These are phyloP conservation scores for Carpinus viminea DNA, from an alignment of 306 rosid species.

Conservation along the genomic window DNA sequence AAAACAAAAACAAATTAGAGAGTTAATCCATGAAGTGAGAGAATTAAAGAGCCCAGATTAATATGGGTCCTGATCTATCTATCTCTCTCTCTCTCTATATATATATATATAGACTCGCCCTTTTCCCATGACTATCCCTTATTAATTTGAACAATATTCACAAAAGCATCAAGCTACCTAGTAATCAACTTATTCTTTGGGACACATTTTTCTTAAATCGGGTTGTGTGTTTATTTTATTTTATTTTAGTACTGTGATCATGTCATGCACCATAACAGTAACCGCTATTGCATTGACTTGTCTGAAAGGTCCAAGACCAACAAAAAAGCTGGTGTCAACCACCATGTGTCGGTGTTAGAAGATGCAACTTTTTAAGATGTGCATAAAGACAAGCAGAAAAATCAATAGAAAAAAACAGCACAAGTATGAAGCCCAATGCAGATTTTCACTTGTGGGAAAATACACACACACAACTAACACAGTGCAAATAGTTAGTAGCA, in stretches of 20 bases:
- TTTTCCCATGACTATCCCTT: too few species aligned
- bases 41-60: too few species aligned
- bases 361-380: constrained; percentile 31
- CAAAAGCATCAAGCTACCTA: not conserved
- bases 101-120: too few species aligned
- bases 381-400: constrained; percentile 22
- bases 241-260: not conserved
- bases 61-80: too few species aligned
- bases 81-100: too few species aligned
- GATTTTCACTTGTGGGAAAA: not conserved
- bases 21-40: too few species aligned
- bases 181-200: not conserved
- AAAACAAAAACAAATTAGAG: too few species aligned
- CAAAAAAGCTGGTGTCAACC: constrained; percentile 33
- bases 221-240: too few species aligned
- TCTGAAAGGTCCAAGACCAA: constrained; percentile 31
- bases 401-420: not conserved
- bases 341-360: constrained; percentile 14
- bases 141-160: too few species aligned
- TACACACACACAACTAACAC: not conserved
- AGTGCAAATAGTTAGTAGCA: constrained; percentile 13
- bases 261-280: not conserved
- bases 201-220: not conserved
- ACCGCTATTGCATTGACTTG: constrained; percentile 32
- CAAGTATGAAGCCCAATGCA: constrained; percentile 14